Base-by-base conservation (phyloP, 2,329 filamentous ascomycete species). In the Madurella mycetomatis region DNA sequence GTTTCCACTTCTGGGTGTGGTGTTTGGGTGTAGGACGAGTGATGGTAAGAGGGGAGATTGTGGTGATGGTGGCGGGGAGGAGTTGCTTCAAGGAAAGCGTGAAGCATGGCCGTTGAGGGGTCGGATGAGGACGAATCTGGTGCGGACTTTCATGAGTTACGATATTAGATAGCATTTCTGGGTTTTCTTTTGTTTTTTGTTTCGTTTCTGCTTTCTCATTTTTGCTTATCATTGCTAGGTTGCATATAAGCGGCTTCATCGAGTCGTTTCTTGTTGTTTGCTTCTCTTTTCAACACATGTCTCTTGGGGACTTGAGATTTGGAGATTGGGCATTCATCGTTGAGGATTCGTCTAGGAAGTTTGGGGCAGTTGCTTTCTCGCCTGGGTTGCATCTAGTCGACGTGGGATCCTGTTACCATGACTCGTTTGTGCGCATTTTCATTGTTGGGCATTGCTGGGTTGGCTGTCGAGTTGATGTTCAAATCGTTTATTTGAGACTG, bases 21-120 rank as follows among this genome's bases (percentile, higher is more conserved):
- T 70, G 9, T 69, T 72, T 66, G 65, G 11, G 82, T 79, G 79
- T 73, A 72, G 60, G 79, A 76, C 63, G 82, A 81, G 0, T 32
- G 18, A 34, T 9, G 34, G 34, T 37, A 11, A 4, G 13, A 12
- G 11, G 34, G 9, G 11, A 37, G 34, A 15, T 12, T 5, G 11
- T 37, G 34, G 34, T 37, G 34, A 11, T 15, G 9, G 25, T 37
- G 34, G 34, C 11, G 34, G 9, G 34, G 9, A 37, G 34, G 11
- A 37, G 34, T 37, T 37, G 34, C 7, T 25, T 25, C 25, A 25
- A 25, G 25, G 25, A 25, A 3, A 25, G 25, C 25, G 13, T 15
- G 9, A 7, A 25, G 9, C 4, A 9, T 37, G 34, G 9, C 7
- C 7, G 25, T 7, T 11, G 34, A 37, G 34, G 13, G 13, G 34